Conservation (phyloP, 2,329 filamentous ascomycete species). For the Phialemoniopsis sp. region DNA sequence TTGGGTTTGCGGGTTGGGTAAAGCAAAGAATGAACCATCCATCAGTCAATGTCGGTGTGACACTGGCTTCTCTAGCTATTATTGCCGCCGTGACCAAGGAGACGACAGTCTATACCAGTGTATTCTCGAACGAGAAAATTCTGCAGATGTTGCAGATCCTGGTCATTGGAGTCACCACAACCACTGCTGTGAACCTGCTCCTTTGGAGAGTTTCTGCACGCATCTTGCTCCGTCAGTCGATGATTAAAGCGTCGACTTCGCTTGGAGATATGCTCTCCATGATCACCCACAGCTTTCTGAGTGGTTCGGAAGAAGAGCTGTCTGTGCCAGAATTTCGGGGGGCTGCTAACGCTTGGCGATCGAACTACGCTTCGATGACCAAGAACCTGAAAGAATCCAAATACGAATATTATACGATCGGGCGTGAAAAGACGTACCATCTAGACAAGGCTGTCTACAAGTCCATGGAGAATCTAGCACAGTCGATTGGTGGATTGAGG, state of each 20-base stretch:
- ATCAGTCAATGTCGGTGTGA: constrained; percentile 79
- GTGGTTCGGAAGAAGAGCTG: constrained; percentile 75
- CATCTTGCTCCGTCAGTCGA: constrained; percentile 65
- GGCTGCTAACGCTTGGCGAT: constrained; percentile 60
- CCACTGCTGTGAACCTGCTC: constrained; percentile 70
- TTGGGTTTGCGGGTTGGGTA: constrained; percentile 85
- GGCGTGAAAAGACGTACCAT: constrained; percentile 73
- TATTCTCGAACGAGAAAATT: constrained; percentile 78
- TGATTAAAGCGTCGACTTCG: constrained; percentile 69
- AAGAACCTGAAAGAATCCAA: constrained; percentile 82
- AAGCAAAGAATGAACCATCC: constrained; percentile 77
- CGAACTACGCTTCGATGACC: constrained; percentile 65
- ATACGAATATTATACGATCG: constrained; percentile 80
- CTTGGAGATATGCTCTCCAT: constrained; percentile 77
- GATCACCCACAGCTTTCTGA: constrained; percentile 80
- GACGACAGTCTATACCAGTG: constrained; percentile 76
- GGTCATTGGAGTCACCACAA: constrained; percentile 68
- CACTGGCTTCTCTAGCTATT: constrained; percentile 80
- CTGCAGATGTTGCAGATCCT: constrained; percentile 80
- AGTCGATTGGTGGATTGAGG: constrained; percentile 84
- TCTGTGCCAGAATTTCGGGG: constrained; percentile 55
- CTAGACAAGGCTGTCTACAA: constrained; percentile 77
- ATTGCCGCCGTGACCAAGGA: constrained; percentile 91
- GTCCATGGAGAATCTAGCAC: constrained; percentile 78
- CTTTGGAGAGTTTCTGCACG: constrained; percentile 78